phyloP scores from a whole-genome alignment of 192 early-diverging fungal species.

The Backusella macrospora region DNA sequence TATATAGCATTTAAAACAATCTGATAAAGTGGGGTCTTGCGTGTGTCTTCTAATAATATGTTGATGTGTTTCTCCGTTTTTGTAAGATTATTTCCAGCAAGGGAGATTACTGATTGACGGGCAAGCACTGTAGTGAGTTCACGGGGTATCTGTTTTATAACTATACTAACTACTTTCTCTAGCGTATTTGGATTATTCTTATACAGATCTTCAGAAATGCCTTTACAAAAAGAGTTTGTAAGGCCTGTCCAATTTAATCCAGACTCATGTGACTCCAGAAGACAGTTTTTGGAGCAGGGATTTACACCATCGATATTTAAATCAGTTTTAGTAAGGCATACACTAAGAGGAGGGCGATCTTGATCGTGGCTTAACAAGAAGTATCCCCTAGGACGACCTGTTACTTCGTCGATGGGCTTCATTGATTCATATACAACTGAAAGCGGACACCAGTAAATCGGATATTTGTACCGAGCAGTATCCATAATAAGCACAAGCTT shows the following conservation, averaged over 20 bases:
- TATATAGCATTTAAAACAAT: slow-evolving; percentile 43
- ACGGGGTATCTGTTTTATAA: slow-evolving; percentile 46
- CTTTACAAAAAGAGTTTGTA: slow-evolving; percentile 58
- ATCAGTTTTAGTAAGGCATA: slow-evolving; percentile 42
- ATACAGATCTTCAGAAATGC: slow-evolving; percentile 50
- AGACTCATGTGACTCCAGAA: background rate
- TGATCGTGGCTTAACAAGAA: slow-evolving; percentile 66
- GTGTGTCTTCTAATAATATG: slow-evolving; percentile 44
- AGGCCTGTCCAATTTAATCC: slow-evolving; percentile 49
- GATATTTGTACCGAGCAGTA: slow-evolving; percentile 91
- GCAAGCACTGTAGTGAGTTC: slow-evolving; percentile 47
- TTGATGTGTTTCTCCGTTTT: slow-evolving; percentile 39
- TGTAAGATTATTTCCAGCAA: slow-evolving; percentile 26
- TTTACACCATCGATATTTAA: background rate
- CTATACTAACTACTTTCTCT: slow-evolving; percentile 44
- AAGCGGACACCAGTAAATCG: slow-evolving; percentile 81
- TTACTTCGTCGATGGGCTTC: slow-evolving; percentile 80
- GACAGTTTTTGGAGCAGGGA: background rate
- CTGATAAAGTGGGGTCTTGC: slow-evolving; percentile 44
- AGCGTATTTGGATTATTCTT: slow-evolving; percentile 51
- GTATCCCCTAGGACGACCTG: slow-evolving; percentile 82
- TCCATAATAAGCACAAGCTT: slow-evolving; percentile 85
- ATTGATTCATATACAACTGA: slow-evolving; percentile 79
- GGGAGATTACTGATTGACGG: slow-evolving; percentile 37
- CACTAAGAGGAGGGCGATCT: slow-evolving; percentile 36